Base-by-base conservation (phyloP, 176 grass and related monocot genomes). In the Oryza punctata region DNA sequence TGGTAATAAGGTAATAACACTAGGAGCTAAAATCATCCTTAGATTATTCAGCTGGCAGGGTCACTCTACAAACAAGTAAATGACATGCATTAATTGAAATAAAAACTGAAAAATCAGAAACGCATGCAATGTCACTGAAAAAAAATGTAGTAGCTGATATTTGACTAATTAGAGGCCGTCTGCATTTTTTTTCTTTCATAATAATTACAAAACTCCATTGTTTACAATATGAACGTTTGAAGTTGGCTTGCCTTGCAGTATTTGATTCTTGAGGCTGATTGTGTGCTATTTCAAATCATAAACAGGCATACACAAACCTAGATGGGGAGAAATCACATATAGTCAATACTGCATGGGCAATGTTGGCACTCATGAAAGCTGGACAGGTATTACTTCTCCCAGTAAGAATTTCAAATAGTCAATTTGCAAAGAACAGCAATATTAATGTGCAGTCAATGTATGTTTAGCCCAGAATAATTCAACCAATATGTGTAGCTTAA, bases 301-400 rank as follows among this genome's bases (percentile, higher is more conserved):
- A 88, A 67, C 73, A 95, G 90, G 87, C 88, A 74, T 95, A 95
- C 74, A 92, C 90, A 19, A 90, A 85, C 54, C 87, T 94, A 77
- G 77, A 81, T 13, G 87, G 72, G n/a, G 72, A 83, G 64, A 94
- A 89, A 78, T 88, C 92, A 25, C 87, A 94, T 77, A 65, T 94
- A 76, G 87, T 94, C 84, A 87, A 94, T 73, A 94, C 90, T 14
- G 80, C 90, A 54, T 94, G 90, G 87, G 90, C 90, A 84, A 90
- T 94, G 92, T 84, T 94, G 25, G 85, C 67, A 5, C 92, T 94
- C 25, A 89, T 94, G 78, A 94, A 94, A 92, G 84, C 87, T 85
- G 92, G 87, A 81, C 93, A 92, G 87, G 93, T 95, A 50, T 15
- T 86, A 88, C 29, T 64, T 40, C 71, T 50, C 69, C 45, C 14